Evolutionary conservation across 345 rosid species (phyloP).

Genomic region (Eucalyptus fibrosa): DNA sequence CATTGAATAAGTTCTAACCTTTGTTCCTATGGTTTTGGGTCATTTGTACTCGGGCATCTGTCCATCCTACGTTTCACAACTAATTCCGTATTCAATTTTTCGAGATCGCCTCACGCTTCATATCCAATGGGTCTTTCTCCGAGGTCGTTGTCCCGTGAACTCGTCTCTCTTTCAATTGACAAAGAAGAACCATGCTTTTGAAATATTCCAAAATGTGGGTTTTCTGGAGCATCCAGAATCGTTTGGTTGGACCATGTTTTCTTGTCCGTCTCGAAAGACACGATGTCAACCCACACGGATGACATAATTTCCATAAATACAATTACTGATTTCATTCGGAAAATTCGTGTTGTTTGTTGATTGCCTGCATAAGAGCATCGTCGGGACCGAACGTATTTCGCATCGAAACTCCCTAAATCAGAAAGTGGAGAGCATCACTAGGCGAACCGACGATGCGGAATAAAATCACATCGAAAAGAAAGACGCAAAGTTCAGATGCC

Average conservation of each 20-base stretch:
- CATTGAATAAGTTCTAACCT: neutral
- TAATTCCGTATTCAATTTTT: neutral
- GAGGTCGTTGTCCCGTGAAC: neutral
- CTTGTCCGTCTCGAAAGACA: neutral
- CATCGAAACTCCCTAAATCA: neutral
- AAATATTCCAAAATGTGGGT: neutral
- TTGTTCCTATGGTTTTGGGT: neutral
- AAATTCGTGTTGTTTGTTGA: rapidly evolving
- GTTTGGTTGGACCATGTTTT: neutral
- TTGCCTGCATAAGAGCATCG: neutral
- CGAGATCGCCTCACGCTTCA: neutral
- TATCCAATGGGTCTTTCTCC: neutral
- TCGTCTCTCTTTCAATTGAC: neutral
- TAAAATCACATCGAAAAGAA: neutral
- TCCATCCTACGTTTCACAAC: neutral
- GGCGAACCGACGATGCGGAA: neutral
- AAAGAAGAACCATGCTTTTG: neutral
- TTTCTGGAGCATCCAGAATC: neutral
- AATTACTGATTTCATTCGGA: rapidly evolving
- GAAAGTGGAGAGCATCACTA: neutral
- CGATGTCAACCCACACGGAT: neutral
- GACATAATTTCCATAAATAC: neutral
- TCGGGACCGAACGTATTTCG: neutral
- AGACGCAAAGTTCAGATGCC: neutral
- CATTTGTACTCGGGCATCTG: neutral